Evolutionary conservation across 805 yeast genomes (phyloP), one percentile per base, ranked within the genome.

Genomic region (Scheffersomyces spartinae): DNA sequence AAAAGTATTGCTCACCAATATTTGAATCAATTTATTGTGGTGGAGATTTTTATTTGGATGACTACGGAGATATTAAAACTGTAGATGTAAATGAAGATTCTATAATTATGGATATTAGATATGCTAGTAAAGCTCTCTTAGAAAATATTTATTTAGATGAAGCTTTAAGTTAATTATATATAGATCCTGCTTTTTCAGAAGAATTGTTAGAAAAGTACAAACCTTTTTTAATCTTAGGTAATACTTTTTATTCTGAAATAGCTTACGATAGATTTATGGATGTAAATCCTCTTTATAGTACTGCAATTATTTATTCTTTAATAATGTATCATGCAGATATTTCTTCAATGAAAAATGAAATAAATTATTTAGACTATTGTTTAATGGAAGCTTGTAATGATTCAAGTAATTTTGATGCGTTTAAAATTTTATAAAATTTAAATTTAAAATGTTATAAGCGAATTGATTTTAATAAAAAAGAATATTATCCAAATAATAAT

Each of bases 381-480:
- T 21, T 13, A 10, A 21, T 21, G 7, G 23, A 21, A 13, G 23
- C 23, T 11, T 21, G 23, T 13, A 21, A 13, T 13, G 14, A 21
- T 13, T 21, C 23, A 12, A 7, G 23, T n/a, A 21, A 21, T 21
- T 21, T 21, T 21, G 14, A 9, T 3, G 23, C 14, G 7, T 10
- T 21, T 11, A 11, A 12, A n/a, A 12, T 13, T 11, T 13, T 21
- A 11, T 13, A 21, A 13, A 7, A 11, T 4, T n/a, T 21, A n/a
- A 21, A 21, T 13, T 13, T 13, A 13, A 21, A 21, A n/a, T 21
- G 23, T 21, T 21, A 21, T 21, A 12, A 21, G 15, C 12, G 13
- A 12, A 7, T 21, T n/a, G 23, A 12, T 13, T 21, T 13, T 21
- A 16, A 7, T 3, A 11, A 11, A 12, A 21, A 21, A 12, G 14